Conservation (phyloP, 805 yeast genomes). For the Saccharomycopsis microspora region DNA sequence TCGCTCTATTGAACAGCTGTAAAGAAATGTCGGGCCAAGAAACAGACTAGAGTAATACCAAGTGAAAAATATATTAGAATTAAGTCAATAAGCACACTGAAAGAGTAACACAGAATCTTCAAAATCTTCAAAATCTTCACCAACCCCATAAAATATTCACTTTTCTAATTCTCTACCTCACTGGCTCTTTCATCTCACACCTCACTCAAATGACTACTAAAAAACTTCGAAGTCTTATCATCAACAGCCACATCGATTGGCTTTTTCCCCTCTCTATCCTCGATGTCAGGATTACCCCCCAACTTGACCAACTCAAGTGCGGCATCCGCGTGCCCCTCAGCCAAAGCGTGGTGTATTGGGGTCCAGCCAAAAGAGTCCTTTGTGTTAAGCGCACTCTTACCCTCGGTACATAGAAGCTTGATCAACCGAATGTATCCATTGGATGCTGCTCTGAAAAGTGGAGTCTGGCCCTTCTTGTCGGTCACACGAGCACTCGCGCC, state of each 20-base stretch:
- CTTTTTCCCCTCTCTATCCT: constrained; percentile 40
- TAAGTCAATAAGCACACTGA: too few species aligned
- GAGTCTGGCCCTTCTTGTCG: constrained; percentile 54
- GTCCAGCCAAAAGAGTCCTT: constrained; percentile 70
- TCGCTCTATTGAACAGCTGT: too few species aligned
- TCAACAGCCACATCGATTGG: constrained; percentile 46
- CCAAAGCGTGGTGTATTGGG: constrained; percentile 78
- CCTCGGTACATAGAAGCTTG: constrained; percentile 37
- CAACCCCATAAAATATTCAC: too few species aligned
- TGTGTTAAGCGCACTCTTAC: constrained; percentile 54
- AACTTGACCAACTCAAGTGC: constrained; percentile 47
- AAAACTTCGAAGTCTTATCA: constrained; percentile 35
- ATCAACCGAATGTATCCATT: constrained; percentile 54
- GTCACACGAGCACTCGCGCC: constrained; percentile 53
- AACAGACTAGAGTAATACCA: too few species aligned
- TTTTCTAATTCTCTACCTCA: not conserved
- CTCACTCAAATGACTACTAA: constrained; percentile 16
- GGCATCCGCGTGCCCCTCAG: constrained; percentile 80
- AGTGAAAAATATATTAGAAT: too few species aligned
- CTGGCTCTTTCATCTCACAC: not conserved
- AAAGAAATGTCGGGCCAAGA: too few species aligned
- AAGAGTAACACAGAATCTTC: too few species aligned
- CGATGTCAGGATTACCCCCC: constrained; percentile 51
- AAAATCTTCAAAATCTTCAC: too few species aligned
- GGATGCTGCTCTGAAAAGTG: constrained; percentile 78